Evolutionary conservation across 805 yeast species (phyloP).

Genomic region (Isabelozyma gotoi): DNA sequence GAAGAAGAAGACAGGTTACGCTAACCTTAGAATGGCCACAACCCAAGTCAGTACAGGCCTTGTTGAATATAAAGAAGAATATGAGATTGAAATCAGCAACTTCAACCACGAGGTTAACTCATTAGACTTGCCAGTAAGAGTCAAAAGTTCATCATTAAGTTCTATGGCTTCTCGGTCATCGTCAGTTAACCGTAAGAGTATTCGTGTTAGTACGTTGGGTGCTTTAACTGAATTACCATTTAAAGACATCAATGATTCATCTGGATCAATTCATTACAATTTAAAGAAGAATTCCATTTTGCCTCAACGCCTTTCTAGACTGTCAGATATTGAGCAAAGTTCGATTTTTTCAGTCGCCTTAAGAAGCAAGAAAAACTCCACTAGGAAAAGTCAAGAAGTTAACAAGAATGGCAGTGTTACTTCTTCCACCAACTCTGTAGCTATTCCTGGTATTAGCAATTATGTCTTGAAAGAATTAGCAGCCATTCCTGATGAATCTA

Average conservation of each 20-base stretch:
- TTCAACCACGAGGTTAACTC: slow-evolving; percentile 6
- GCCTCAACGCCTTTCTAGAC: slow-evolving; percentile 15
- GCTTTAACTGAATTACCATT: slow-evolving; percentile 44
- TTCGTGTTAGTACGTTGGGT: slow-evolving; percentile 34
- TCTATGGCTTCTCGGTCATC: slow-evolving; percentile 22
- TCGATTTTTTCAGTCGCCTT: slow-evolving; percentile 34
- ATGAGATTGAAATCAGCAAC: not conserved
- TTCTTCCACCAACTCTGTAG: slow-evolving; percentile 36
- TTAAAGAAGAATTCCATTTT: slow-evolving; percentile 6
- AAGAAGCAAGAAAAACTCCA: slow-evolving; percentile 17
- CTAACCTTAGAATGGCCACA: slow-evolving; percentile 44
- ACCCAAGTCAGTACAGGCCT: slow-evolving; percentile 4
- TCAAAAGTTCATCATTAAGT: slow-evolving; percentile 12
- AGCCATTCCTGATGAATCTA: slow-evolving; percentile 77
- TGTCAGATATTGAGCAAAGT: slow-evolving; percentile 27
- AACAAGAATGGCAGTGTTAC: slow-evolving; percentile 5
- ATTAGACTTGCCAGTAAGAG: slow-evolving; percentile 9
- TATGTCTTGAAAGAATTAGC: slow-evolving; percentile 59
- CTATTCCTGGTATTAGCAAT: slow-evolving; percentile 54
- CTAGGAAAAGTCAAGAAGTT: slow-evolving; percentile 10
- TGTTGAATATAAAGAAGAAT: not conserved
- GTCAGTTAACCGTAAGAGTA: slow-evolving; percentile 25
- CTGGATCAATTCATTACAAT: slow-evolving; percentile 2
- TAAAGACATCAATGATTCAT: slow-evolving; percentile 13
- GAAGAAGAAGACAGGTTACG: slow-evolving; percentile 51